These are phyloP conservation scores for Metarhizium brunneum DNA, from an alignment of 2,329 filamentous ascomycete species.

Conservation along the genomic window DNA sequence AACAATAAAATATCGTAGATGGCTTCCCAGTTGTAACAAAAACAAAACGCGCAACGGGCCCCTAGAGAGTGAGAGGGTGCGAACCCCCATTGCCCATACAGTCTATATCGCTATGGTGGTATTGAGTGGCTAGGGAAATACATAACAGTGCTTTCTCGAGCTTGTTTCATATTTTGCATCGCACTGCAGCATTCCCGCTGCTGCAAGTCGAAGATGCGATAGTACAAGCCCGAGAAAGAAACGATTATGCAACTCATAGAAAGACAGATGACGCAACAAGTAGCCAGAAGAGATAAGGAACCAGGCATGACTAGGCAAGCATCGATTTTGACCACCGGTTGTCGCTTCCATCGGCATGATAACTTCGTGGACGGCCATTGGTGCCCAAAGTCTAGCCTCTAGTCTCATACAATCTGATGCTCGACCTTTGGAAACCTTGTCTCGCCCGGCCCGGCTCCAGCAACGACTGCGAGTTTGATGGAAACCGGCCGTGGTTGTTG, in stretches of 20 bases:
- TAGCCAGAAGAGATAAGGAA: not conserved
- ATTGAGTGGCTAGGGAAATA: constrained; percentile 13
- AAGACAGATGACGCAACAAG: not conserved
- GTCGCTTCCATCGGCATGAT: not conserved
- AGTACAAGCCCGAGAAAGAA: not conserved
- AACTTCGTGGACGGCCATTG: not conserved
- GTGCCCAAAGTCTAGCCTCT: not conserved
- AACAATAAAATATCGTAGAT: constrained; percentile 10
- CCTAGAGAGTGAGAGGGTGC: constrained; percentile 19
- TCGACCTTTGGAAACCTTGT: not conserved
- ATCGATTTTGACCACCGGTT: not conserved
- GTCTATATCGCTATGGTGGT: constrained; percentile 25
- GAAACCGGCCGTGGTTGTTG: not conserved
- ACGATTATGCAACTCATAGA: not conserved
- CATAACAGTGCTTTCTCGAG: constrained; percentile 1
- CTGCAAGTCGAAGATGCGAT: not conserved
- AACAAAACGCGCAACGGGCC: constrained; percentile 20
- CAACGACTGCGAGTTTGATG: not conserved
- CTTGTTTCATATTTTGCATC: not conserved
- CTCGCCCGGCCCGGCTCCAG: not conserved
- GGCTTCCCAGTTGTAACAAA: constrained; percentile 20
- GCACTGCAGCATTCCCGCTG: not conserved
- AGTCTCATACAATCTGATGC: not conserved
- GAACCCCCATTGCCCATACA: constrained; percentile 28
- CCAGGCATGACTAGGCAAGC: not conserved